These are phyloP conservation scores for Dothideomycetidae sp. DNA, from an alignment of 2,329 filamentous ascomycete genomes.

Conservation along the genomic window DNA sequence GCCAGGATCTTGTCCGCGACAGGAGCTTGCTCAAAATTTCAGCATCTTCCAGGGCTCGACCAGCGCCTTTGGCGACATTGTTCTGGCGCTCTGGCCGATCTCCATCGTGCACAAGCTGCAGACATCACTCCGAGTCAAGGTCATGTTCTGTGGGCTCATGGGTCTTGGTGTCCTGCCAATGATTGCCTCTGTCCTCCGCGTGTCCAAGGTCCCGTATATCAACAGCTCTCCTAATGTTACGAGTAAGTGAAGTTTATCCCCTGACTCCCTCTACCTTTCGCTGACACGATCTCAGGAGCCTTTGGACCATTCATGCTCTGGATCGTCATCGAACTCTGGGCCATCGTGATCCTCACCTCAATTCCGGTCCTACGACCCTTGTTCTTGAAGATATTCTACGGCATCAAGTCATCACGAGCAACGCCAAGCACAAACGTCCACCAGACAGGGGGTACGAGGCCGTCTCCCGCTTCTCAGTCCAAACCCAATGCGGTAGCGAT, in stretches of 20 bases:
- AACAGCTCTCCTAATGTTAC: constrained; percentile 2
- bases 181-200: constrained; percentile 4
- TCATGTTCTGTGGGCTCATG: constrained; percentile 13
- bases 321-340: constrained; percentile 7
- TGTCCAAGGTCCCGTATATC: constrained; percentile 2
- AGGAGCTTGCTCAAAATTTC: background rate
- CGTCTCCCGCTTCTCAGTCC: background rate
- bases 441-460: background rate
- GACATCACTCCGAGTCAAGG: constrained; percentile 29
- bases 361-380: constrained; percentile 7
- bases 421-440: background rate
- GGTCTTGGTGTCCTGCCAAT: constrained; percentile 2
- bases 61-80: constrained; percentile 22
- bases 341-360: constrained; percentile 7
- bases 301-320: constrained; percentile 8
- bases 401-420: constrained; percentile 3
- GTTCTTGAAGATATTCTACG: constrained; percentile 7
- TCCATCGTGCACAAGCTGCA: constrained; percentile 31
- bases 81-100: constrained; percentile 30
- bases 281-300: background rate
- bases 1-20: background rate
- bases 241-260: background rate
- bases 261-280: background rate
- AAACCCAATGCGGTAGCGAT: background rate
- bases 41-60: constrained; percentile 6